phyloP scores from a whole-genome alignment of 2,329 filamentous ascomycete species.

The Exophiala sideris region DNA sequence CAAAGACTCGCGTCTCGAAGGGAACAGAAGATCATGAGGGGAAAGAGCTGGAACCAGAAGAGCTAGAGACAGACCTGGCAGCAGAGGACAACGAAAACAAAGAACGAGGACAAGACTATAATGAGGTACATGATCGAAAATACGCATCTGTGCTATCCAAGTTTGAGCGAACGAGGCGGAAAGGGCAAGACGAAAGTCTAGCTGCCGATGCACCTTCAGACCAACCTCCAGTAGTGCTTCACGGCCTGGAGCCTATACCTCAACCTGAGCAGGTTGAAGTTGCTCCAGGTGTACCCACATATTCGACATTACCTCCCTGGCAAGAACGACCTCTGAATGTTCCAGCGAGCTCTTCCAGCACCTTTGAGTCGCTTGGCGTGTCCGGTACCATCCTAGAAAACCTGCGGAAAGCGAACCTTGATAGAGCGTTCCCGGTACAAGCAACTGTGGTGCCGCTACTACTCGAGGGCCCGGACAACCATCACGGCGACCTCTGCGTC shows the following conservation, averaged over 20 bases:
- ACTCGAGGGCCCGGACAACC: constrained; percentile 59
- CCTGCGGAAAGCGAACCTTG: constrained; percentile 66
- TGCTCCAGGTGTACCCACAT: constrained; percentile 60
- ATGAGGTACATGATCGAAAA: constrained; percentile 16
- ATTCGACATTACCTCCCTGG: constrained; percentile 78
- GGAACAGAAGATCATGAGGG: constrained; percentile 25
- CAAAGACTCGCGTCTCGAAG: constrained; percentile 31
- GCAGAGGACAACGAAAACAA: constrained; percentile 28
- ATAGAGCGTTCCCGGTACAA: constrained; percentile 74
- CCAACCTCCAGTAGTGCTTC: constrained; percentile 32
- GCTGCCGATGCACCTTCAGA: constrained; percentile 25
- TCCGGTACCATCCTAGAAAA: constrained; percentile 57
- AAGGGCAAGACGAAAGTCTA: constrained; percentile 5
- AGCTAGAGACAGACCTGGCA: constrained; percentile 16
- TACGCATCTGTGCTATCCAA: constrained; percentile 32
- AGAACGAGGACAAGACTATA: constrained; percentile 39
- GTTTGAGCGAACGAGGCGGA: constrained; percentile 27
- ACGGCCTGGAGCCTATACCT: constrained; percentile 76
- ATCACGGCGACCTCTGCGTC: constrained; percentile 76
- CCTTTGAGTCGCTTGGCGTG: constrained; percentile 65
- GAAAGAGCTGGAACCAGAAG: constrained; percentile 5
- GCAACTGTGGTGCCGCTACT: constrained; percentile 76
- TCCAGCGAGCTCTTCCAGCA: constrained; percentile 42
- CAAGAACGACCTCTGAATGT: constrained; percentile 59
- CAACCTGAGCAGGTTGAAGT: constrained; percentile 61